These are phyloP conservation scores for Apiospora sp. DNA, from an alignment of 2,329 filamentous ascomycete species.

Conservation along the genomic window DNA sequence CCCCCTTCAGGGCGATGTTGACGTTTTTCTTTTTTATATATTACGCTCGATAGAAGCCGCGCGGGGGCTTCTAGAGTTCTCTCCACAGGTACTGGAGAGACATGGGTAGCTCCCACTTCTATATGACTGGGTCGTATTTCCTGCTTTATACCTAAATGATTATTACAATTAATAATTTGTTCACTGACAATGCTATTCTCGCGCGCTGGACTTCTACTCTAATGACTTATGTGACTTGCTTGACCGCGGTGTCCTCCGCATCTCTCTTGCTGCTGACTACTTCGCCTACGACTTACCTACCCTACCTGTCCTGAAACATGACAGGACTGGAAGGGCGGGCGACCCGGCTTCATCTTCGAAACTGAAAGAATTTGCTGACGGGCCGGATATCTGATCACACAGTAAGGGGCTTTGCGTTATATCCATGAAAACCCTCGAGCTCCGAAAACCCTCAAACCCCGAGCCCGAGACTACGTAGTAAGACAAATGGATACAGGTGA, in stretches of 20 bases:
- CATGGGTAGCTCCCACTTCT: conserved; percentile 30
- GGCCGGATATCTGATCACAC: too few relatives aligned
- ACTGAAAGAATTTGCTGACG: background rate
- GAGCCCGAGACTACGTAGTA: background rate
- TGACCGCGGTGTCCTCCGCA: background rate
- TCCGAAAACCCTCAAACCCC: background rate
- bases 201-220: background rate
- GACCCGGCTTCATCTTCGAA: background rate
- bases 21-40: conserved; percentile 15
- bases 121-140: conserved; percentile 59
- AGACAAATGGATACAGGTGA: background rate
- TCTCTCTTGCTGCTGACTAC: background rate
- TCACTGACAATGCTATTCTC: conserved; percentile 30
- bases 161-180: conserved; percentile 25
- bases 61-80: background rate
- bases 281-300: background rate
- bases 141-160: conserved; percentile 32
- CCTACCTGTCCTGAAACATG: background rate
- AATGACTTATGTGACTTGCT: background rate
- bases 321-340: background rate
- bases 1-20: background rate
- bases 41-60: conserved; percentile 14
- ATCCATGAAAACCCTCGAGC: background rate
- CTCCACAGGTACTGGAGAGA: conserved; percentile 33
- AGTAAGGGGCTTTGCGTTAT: background rate